Evolutionary conservation across 2,329 filamentous ascomycete species (phyloP), one percentile per base, ranked within the genome.

Genomic region (Fusarium globosum): DNA sequence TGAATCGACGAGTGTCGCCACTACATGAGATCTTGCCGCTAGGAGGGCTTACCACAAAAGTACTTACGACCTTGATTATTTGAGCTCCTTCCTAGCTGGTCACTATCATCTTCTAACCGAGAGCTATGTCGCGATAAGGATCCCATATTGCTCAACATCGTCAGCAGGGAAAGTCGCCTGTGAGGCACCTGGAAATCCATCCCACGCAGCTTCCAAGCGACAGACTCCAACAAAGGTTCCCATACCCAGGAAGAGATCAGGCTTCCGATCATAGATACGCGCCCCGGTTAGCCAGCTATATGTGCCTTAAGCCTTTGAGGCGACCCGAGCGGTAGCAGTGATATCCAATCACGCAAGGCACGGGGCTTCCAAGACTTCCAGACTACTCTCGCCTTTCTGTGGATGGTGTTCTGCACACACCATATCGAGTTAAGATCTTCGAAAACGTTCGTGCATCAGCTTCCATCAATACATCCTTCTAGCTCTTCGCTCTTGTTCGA

Each of bases 21-120:
- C 58, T 62, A 39, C 58, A 53, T 48, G 60, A 46, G 52, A 63
- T 68, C 33, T 53, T 36, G 46, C 35, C 39, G 36, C 61, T 56
- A 48, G 12, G 52, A 14, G 15, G 46, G 30, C 23, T 26, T 35
- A 12, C 38, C 46, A 53, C 73, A 76, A 77, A 74, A 74, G 72
- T 72, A 38, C 74, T 59, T 74, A 20, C 63, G 48, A 52, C 56
- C 38, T 55, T 45, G 36, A 42, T 33, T 45, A 39, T 43, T 67
- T 26, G 48, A 51, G 64, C 71, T 71, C 73, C 75, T 76, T 77
- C 71, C 73, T 71, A 77, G 65, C 68, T 60, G 36, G 71, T 62
- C 46, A 66, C 38, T 36, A 41, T 55, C 49, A 21, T 26, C 45
- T n/a, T 33, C 36, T 5, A 45, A 30, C 30, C 28, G 36, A 53